These are phyloP conservation scores for Pleodorina starrii DNA, from an alignment of 139 green algal genomes.

Conservation along the genomic window DNA sequence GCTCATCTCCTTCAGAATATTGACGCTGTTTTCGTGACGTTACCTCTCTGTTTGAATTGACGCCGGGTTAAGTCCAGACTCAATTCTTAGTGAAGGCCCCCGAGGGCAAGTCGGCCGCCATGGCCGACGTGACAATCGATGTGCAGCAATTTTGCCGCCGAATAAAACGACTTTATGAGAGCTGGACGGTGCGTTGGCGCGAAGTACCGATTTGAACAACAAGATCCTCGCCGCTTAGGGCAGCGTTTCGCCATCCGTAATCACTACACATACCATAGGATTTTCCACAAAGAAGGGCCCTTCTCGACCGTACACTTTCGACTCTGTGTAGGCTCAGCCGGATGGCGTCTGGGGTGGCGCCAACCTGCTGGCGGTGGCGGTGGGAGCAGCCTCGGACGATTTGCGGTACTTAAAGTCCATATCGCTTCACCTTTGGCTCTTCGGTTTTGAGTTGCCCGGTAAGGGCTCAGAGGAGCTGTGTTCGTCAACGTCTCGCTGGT, in stretches of 20 bases:
- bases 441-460: constrained; percentile 95
- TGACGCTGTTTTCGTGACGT: no score
- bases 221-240: constrained; percentile 1
- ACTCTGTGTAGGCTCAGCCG: constrained; percentile 20
- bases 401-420: constrained; percentile 94
- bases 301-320: background rate
- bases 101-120: constrained; percentile 40
- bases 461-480: no score
- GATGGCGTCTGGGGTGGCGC: constrained; percentile 41
- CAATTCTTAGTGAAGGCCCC: background rate
- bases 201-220: background rate
- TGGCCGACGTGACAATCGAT: constrained; percentile 60
- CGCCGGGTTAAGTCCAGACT: no score
- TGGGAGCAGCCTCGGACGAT: constrained; percentile 68
- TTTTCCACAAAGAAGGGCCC: background rate
- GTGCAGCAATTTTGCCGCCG: constrained; percentile 37
- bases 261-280: background rate
- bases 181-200: constrained; percentile 55
- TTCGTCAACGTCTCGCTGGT: no score
- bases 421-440: constrained; percentile 94
- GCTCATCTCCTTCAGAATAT: no score
- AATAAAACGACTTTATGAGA: constrained; percentile 57
- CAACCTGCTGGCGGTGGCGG: constrained; percentile 58
- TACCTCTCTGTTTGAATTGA: no score
- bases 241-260: background rate